Base-by-base conservation (phyloP, 129 eudicot genomes). In the Tagetes patula region DNA sequence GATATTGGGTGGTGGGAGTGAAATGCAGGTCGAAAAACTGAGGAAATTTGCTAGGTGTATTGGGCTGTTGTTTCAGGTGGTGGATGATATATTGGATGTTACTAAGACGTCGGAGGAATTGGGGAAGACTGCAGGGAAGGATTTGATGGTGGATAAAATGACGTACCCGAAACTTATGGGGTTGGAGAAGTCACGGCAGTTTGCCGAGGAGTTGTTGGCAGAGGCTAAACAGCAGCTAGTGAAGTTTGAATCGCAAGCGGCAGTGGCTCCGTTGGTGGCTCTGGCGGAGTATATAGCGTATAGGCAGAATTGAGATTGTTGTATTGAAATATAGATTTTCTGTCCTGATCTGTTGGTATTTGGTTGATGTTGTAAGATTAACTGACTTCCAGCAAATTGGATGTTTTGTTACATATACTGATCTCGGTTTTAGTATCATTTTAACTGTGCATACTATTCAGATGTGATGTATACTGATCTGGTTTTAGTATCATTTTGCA, bases 91-190 rank as follows among this genome's bases (percentile, higher is more conserved):
- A 42, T 71, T 89, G n/a, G 92, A 87, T 8, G 90, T 86, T 6
- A 89, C 96, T 0, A 89, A 84, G 71, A 80, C 96, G 54, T 84
- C 96, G 14, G 83, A 84, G 69, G 92, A 89, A 62, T 73, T 89
- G 83, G 96, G 96, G 20, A 89, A 89, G 53, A 89, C 96, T 0
- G 96, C 96, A 0, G 91, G 96, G n/a, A 89, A 89, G 47, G 96
- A 89, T 66, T 71, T 89, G 80, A 79, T 43, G 72, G 77, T 69
- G 10, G 90, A 85, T 52, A 89, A 89, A 41, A 81, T 64, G 14
- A 89, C 96, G 0, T 89, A 89, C 67, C 96, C 92, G n/a, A 89
- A 84, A 63, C 69, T 86, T 48, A 43, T 89, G 80, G 96, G 96
- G 3, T 39, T 89, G 47, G 92, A 89, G 34, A 84, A 86, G 67